Conservation (phyloP, 306 rosid genomes). For the Purshia tridentata region DNA sequence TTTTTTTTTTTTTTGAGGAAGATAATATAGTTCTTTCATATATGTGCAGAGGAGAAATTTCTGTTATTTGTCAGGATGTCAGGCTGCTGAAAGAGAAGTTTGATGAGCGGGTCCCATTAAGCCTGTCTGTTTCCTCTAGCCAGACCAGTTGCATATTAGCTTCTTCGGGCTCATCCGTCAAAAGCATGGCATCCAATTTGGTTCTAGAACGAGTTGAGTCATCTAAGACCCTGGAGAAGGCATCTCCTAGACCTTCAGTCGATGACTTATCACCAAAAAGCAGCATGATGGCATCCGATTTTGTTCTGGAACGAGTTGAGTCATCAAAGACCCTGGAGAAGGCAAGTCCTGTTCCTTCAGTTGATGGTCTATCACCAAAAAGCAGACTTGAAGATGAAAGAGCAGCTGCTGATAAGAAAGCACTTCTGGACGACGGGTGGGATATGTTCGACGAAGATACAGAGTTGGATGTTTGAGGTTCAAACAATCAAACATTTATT, state of each 20-base stretch:
- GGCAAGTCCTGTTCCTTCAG: slow-evolving; percentile 27
- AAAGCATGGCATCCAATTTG: slow-evolving; percentile 24
- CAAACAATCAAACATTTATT: background rate
- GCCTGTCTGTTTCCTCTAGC: slow-evolving; percentile 74
- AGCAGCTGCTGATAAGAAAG: slow-evolving; percentile 34
- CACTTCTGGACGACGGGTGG: slow-evolving; percentile 73
- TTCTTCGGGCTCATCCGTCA: slow-evolving; percentile 47
- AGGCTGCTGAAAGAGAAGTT: slow-evolving; percentile 74
- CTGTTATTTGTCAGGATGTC: slow-evolving; percentile 78
- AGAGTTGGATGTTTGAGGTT: slow-evolving; percentile 19
- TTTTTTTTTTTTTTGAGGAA: background rate
- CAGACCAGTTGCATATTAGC: slow-evolving; percentile 84
- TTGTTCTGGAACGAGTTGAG: slow-evolving; percentile 30
- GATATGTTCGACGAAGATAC: slow-evolving; percentile 48
- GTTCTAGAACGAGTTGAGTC: slow-evolving; percentile 39
- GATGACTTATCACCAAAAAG: slow-evolving; percentile 13
- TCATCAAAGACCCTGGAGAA: slow-evolving; percentile 29
- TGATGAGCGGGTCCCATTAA: slow-evolving; percentile 79
- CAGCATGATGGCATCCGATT: slow-evolving; percentile 10
- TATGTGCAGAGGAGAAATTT: slow-evolving; percentile 77
- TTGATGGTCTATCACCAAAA: slow-evolving; percentile 26
- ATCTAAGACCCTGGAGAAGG: slow-evolving; percentile 22
- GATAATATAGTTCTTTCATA: background rate
- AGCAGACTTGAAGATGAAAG: slow-evolving; percentile 28
- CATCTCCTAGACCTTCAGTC: slow-evolving; percentile 31